Evolutionary conservation across 305 asterid species (phyloP).

Genomic region (Stenogyne calaminthoides): DNA sequence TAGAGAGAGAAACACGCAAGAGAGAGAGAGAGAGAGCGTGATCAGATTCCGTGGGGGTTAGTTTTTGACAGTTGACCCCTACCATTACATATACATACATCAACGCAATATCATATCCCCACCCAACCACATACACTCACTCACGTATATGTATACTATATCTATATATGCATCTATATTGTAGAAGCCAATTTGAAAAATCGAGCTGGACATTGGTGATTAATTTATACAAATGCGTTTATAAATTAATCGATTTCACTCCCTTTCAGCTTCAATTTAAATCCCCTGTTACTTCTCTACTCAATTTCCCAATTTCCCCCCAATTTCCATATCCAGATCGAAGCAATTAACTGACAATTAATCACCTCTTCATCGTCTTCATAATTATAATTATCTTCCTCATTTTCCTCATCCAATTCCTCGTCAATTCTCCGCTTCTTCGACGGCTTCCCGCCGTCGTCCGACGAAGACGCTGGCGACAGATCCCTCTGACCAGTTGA

Average conservation of each 20-base stretch:
- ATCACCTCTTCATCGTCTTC: conserved; percentile 67
- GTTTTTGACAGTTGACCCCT: conserved; percentile 84
- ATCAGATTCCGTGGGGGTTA: conserved; percentile 80
- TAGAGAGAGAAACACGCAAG: conserved; percentile 47
- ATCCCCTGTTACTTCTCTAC: conserved; percentile 19
- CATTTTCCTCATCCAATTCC: conserved; percentile 42
- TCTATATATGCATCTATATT: conserved; percentile 21
- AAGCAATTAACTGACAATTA: conserved; percentile 33
- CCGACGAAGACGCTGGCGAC: conserved; percentile 63
- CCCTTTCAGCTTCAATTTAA: conserved; percentile 26
- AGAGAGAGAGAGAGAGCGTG: conserved; percentile 53
- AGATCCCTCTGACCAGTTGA: conserved; percentile 40
- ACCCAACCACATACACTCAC: conserved; percentile 35
- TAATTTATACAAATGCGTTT: conserved; percentile 9
- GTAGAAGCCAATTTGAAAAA: conserved; percentile 41
- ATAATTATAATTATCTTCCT: conserved; percentile 49
- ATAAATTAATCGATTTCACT: conserved; percentile 31
- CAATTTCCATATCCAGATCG: conserved; percentile 32
- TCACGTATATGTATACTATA: conserved; percentile 34
- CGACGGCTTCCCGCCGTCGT: conserved; percentile 50
- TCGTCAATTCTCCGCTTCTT: conserved; percentile 71
- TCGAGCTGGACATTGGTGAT: conserved; percentile 41
- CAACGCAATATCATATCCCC: conserved; percentile 31
- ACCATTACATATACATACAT: conserved; percentile 51
- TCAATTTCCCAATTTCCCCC: conserved; percentile 24